Evolutionary conservation across 108 stramenopile genomes (phyloP), one percentile per base, ranked within the genome.

Genomic region (Discostella pseudostelligera): DNA sequence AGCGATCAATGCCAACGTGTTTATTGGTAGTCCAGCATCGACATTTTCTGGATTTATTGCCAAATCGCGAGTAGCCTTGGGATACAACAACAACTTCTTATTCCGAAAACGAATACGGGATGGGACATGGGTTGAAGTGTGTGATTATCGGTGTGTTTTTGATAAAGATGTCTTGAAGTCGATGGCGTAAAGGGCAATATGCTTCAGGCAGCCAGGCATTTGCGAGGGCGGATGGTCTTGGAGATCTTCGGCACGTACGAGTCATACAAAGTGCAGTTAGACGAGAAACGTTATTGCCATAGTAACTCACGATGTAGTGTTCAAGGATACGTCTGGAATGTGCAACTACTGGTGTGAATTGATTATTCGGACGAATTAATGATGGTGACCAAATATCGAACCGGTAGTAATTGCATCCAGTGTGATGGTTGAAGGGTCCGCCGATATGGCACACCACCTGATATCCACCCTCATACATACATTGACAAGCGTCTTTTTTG

Each of bases 1-100:
- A 39, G 72, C 65, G 7, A 12, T 66, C 8, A 44, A 66, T 59
- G 49, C 58, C 11, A 54, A 65, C 61, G 65, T 66, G 4, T 74
- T 66, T 26, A 66, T 74, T 46, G 72, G 72, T 13, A 54, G 56
- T 24, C 63, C 71, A n/a, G 62, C 62, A 0, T 54, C 49, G 12
- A 61, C 69, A 8, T 70, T 78, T 56, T 65, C 64, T 7, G 76
- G 76, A 1, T 78, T 78, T 26, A 78, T 78, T 66, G 76, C 76
- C 69, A 78, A 78, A 46, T 66, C 69, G 4, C 50, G 76, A 16
- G 12, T 78, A 39, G 76, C 76, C 5, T 47, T 78, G 69, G 76
- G 76, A 3, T 61, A 54, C 22, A 59, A 49, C n/a, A 47, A 65
- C 16, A 70, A 51, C 36, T 78, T 53, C 44, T 39, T 78, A 24